phyloP scores from a whole-genome alignment of 148 eudicot species.

The Vaccinium vitisidaea region DNA sequence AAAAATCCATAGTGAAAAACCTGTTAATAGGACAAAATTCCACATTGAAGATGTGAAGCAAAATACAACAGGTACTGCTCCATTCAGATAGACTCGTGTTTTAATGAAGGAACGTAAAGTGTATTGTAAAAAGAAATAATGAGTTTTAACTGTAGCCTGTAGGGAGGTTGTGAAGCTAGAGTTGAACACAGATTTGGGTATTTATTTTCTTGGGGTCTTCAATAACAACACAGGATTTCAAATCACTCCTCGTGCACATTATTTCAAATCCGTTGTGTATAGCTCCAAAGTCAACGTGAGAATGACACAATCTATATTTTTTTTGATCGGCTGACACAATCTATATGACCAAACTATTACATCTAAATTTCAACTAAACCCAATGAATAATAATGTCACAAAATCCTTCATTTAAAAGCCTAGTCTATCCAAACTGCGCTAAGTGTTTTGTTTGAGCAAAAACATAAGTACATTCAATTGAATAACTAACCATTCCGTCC shows the following conservation, averaged over 20 bases:
- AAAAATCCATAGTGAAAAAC: constrained; percentile 71
- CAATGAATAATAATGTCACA: not conserved
- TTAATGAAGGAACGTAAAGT: not conserved
- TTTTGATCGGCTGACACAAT: no score
- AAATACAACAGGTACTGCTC: not conserved
- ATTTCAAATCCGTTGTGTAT: not conserved
- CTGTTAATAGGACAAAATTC: constrained; percentile 22
- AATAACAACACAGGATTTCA: not conserved
- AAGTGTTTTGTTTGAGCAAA: not conserved
- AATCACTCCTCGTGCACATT: not conserved
- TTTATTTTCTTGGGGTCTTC: not conserved
- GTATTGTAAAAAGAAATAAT: not conserved
- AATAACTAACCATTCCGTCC: constrained; percentile 53
- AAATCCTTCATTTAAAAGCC: not conserved
- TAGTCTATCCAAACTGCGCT: not conserved
- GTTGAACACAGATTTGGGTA: not conserved
- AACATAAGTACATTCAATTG: not conserved
- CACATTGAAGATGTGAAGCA: not conserved
- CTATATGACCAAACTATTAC: not conserved
- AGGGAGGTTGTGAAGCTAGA: not conserved
- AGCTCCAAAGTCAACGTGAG: not conserved
- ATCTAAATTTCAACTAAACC: not conserved
- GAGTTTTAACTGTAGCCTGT: not conserved
- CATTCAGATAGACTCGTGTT: not conserved
- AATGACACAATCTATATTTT: not conserved